These are phyloP conservation scores for Diplodia corticola DNA, from an alignment of 2,329 filamentous ascomycete species.

Conservation along the genomic window DNA sequence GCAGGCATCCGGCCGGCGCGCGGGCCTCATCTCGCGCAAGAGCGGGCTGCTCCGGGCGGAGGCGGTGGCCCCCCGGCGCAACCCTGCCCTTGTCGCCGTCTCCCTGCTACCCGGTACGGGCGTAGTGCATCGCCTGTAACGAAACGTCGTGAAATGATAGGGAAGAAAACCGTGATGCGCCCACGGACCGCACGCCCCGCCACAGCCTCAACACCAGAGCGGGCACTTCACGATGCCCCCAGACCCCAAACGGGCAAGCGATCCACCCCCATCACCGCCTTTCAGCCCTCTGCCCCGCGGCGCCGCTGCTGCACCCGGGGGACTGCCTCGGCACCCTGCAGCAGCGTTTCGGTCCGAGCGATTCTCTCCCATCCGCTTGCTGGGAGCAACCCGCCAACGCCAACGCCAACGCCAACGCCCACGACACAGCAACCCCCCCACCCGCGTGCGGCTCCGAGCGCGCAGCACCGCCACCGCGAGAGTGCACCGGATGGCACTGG, in stretches of 20 bases:
- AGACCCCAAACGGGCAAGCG: background rate
- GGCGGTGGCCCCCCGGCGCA: background rate
- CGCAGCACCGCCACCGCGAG: background rate
- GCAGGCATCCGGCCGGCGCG: constrained; percentile 5
- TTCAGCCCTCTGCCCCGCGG: constrained; percentile 7
- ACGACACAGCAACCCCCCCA: background rate
- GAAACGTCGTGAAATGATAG: constrained; percentile 4
- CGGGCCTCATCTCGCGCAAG: constrained; percentile 6
- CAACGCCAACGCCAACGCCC: background rate
- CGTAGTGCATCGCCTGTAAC: constrained; percentile 1
- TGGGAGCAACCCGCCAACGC: background rate
- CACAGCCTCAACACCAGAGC: constrained; percentile 17
- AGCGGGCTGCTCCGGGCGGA: constrained; percentile 2
- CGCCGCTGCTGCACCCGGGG: background rate
- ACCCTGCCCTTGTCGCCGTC: constrained; percentile 1
- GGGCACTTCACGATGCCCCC: constrained; percentile 11
- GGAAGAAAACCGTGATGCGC: constrained; percentile 5
- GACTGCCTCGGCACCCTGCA: background rate
- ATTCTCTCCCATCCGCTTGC: background rate
- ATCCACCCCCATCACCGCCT: background rate
- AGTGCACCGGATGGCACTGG: background rate
- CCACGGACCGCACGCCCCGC: background rate
- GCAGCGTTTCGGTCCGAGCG: constrained; percentile 4
- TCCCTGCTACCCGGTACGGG: constrained; percentile 12
- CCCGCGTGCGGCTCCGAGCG: background rate